Evolutionary conservation across 1,284 basidiomycete genomes (phyloP).

Genomic region (Cryptococcus floricola): DNA sequence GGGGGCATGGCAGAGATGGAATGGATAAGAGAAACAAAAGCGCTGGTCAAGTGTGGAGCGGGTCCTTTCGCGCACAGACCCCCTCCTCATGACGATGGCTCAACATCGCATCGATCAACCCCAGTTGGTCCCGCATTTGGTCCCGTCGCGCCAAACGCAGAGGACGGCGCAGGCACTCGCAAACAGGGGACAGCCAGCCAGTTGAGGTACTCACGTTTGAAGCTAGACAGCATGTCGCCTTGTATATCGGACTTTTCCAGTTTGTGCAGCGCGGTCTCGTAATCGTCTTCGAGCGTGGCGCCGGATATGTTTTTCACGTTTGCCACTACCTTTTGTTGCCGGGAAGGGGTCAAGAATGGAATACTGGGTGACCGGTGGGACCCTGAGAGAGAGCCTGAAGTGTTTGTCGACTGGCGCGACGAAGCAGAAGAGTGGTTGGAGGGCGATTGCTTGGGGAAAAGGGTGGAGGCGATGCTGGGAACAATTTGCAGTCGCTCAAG

Average conservation of each 20-base stretch:
- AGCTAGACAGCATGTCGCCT: constrained; percentile 44
- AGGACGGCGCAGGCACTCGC: too few relatives aligned
- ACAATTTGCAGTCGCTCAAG: background rate
- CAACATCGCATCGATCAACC: background rate
- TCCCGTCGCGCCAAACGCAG: background rate
- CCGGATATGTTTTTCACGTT: background rate
- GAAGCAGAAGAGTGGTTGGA: too few relatives aligned
- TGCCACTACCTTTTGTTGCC: background rate
- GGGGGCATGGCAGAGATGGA: too few relatives aligned
- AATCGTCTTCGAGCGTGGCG: constrained; percentile 11
- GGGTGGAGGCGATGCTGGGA: background rate
- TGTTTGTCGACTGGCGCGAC: too few relatives aligned
- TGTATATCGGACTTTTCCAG: constrained; percentile 30
- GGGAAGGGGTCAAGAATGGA: too few relatives aligned
- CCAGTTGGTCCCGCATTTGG: background rate
- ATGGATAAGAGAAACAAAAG: too few relatives aligned
- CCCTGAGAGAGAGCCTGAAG: too few relatives aligned
- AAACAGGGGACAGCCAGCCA: background rate
- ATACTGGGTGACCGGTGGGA: too few relatives aligned
- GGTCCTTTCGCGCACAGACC: too few relatives aligned
- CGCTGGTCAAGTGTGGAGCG: too few relatives aligned
- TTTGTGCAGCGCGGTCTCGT: constrained; percentile 23
- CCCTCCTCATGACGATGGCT: too few relatives aligned
- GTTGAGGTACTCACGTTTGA: constrained; percentile 40
- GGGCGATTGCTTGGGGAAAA: background rate